These are phyloP conservation scores for Citrus mangshanensis DNA, from an alignment of 345 rosid genomes.

Conservation along the genomic window DNA sequence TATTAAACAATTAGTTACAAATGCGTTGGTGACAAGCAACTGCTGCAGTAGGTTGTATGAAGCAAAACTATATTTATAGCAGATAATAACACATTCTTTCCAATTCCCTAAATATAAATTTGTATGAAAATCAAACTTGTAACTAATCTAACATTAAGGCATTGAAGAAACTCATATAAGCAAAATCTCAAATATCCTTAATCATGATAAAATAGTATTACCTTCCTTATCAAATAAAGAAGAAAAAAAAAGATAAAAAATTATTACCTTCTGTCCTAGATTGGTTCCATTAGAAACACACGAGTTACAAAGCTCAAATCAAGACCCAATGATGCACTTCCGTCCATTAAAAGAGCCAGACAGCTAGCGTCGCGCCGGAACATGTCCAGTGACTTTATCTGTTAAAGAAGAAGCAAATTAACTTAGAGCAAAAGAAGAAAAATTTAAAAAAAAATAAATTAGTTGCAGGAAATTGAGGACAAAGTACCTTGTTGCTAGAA, in stretches of 20 bases:
- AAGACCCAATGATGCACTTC: slow-evolving; percentile 93
- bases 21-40: too few species aligned
- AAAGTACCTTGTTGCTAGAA: slow-evolving; percentile 64
- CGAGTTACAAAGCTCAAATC: slow-evolving; percentile 90
- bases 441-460: background rate
- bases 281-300: slow-evolving; percentile 90
- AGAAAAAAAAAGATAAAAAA: too few species aligned
- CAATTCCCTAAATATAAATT: too few species aligned
- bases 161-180: too few species aligned
- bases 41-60: too few species aligned
- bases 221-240: background rate
- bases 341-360: slow-evolving; percentile 92
- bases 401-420: slow-evolving; percentile 22
- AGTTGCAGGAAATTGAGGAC: background rate
- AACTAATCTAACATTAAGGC: too few species aligned
- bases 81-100: too few species aligned
- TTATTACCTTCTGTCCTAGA: slow-evolving; percentile 92
- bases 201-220: background rate
- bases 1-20: too few species aligned
- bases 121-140: too few species aligned
- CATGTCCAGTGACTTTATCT: slow-evolving; percentile 69
- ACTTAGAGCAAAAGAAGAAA: slow-evolving; percentile 14
- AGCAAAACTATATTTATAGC: too few species aligned
- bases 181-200: too few species aligned
- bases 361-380: slow-evolving; percentile 69